Evolutionary conservation across 805 yeast species (phyloP), one percentile per base, ranked within the genome.

Genomic region (Ogataea zsoltii): DNA sequence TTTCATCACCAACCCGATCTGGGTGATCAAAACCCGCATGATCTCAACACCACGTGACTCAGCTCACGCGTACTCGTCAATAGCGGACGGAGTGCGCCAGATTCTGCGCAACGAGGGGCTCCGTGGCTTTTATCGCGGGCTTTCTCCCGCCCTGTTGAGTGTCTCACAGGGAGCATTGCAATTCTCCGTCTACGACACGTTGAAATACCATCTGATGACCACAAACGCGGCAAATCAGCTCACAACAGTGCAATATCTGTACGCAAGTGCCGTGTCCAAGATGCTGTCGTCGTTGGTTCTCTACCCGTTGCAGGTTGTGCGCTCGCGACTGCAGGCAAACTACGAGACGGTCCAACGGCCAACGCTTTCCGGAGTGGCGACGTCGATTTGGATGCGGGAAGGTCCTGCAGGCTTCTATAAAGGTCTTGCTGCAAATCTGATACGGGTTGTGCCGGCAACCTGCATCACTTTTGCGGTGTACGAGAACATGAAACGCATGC

Each of bases 21-120:
- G 99, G 99, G 96, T 94, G 1, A 63, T 94, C 15, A 94, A 94
- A 65, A 94, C 99, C 0, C 74, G 98, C 50, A 84, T 92, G 53
- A 73, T 91, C 57, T 81, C 90, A 15, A 77, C 79, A 2, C 66
- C 77, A 2, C 65, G 68, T 31, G 48, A 49, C 1, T 54, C 68
- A 0, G 70, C 71, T 0, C 75, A 74, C 13, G 83, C 88, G 0
- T 88, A 89, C 58, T 63, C 64, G 9, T 79, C 88, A 0, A 65
- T 83, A 6, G 10, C 57, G 15, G 79, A 80, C 48, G 95, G 96
- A 1, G 56, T 81, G 0, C 45, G 40, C 12, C 62, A 68, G 18
- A 73, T 88, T 0, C 76, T 74, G 57, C 33, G 33, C 0, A 58
- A 62, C 1, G 86, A 82, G 49, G 95, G 94, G 0, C n/a, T 79